These are phyloP conservation scores for Sphaerostilbella broomeana DNA, from an alignment of 2,329 filamentous ascomycete species.

Conservation along the genomic window DNA sequence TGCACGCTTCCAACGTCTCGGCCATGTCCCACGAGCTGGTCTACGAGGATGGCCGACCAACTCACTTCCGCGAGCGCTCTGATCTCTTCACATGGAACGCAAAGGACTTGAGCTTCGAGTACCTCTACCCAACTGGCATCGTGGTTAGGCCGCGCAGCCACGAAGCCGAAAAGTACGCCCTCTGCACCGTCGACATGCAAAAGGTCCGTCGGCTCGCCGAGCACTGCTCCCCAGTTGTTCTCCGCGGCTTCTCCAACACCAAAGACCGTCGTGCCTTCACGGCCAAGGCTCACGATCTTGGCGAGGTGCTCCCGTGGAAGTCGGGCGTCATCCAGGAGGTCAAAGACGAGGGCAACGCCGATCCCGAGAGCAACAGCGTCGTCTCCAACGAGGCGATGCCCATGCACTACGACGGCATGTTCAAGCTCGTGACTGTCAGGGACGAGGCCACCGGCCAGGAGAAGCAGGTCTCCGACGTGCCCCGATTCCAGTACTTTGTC, in stretches of 20 bases:
- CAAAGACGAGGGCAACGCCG: slow-evolving; percentile 1
- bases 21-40: slow-evolving; percentile 27
- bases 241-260: slow-evolving; percentile 45
- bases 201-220: slow-evolving; percentile 42
- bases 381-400: slow-evolving; percentile 7
- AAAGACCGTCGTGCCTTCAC: slow-evolving; percentile 38
- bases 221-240: slow-evolving; percentile 44
- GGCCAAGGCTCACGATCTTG: slow-evolving; percentile 40
- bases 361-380: slow-evolving; percentile 3
- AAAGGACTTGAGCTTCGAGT: slow-evolving; percentile 15
- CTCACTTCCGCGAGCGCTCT: slow-evolving; percentile 30
- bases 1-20: slow-evolving; percentile 16
- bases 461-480: neutral
- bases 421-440: slow-evolving; percentile 1
- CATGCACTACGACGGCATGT: slow-evolving; percentile 8
- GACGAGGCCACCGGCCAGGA: slow-evolving; percentile 2
- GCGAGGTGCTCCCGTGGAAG: slow-evolving; percentile 20
- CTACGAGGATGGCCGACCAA: slow-evolving; percentile 26
- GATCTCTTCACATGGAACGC: slow-evolving; percentile 20
- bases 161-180: neutral
- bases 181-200: slow-evolving; percentile 29
- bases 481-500: slow-evolving; percentile 7
- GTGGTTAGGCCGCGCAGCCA: slow-evolving; percentile 2
- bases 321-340: slow-evolving; percentile 1
- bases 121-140: slow-evolving; percentile 16